phyloP scores from a whole-genome alignment of 2,329 filamentous ascomycete genomes.

The Metarhizium rileyi region DNA sequence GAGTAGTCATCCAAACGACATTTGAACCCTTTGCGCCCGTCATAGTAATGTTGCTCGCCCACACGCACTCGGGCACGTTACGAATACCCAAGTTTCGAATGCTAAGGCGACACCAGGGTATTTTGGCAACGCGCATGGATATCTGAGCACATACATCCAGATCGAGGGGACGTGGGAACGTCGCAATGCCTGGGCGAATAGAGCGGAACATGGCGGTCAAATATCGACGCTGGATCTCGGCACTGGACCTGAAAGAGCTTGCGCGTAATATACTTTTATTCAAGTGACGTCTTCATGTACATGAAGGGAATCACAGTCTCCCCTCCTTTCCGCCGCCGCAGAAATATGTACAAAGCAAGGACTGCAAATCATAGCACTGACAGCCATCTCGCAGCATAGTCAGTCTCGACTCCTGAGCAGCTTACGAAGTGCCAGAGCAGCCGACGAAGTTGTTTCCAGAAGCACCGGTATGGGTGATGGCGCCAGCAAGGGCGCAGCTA shows the following conservation, averaged over 20 bases:
- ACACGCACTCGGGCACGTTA: too few species aligned
- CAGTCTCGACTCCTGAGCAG: neutral
- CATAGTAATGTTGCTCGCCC: too few species aligned
- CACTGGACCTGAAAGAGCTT: neutral
- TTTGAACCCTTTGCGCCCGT: too few species aligned
- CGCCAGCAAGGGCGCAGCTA: constrained; percentile 45
- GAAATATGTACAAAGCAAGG: neutral
- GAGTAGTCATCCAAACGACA: too few species aligned
- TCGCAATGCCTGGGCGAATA: too few species aligned
- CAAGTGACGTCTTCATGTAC: neutral
- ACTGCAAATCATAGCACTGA: neutral
- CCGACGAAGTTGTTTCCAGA: constrained; percentile 58
- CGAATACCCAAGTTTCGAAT: too few species aligned
- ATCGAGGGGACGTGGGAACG: too few species aligned
- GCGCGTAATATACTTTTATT: constrained; percentile 5
- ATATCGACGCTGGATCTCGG: neutral
- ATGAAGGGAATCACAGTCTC: neutral
- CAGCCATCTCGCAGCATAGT: neutral
- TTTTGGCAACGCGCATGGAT: constrained; percentile 26
- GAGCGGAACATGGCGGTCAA: neutral
- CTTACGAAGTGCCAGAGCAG: constrained; percentile 30
- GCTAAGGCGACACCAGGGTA: too few species aligned
- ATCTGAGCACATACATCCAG: neutral
- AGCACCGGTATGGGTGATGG: constrained; percentile 63
- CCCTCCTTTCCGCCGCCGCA: neutral